Base-by-base conservation (phyloP, 2,329 filamentous ascomycete genomes). In the Annulohypoxylon truncatum region DNA sequence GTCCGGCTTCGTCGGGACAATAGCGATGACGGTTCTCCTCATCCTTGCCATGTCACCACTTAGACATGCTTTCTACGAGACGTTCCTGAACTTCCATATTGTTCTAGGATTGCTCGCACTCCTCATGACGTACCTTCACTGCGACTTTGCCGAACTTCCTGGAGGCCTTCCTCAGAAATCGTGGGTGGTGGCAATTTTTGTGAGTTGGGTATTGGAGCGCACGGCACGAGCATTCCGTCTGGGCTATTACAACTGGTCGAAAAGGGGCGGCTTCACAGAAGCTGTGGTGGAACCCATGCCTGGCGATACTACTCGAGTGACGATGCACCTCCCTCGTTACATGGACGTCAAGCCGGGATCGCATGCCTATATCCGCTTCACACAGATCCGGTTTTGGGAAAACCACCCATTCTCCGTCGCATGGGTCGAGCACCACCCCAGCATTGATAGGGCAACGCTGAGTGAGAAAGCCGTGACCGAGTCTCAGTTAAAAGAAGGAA, bases 51-150 rank as follows among this genome's bases (percentile, higher is more conserved):
- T 92, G 57, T 95, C 93, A 2, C 91, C 94, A 0, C 76, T 99
- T 54, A 90, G 96, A 66, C 95, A 97, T 79, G 94, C 94, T 38
- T 97, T 97, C 77, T 99, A 99, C 82, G 96, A 99, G 81, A 96
- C 93, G 0, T 99, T 99, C 81, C 86, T 98, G 73, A 93, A 92
- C 76, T 80, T 91, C 28, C 96, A 98, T 80, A 94, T 97, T 72
- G 78, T 92, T 35, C 81, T 97, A 53, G 93, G 90, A 38, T 78
- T 90, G 33, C 76, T 92, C 57, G 82, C 84, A 50, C 86, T 97
- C 53, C 83, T 87, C 61, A 90, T 89, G 73, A 89, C 94, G 7
- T 96, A 90, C 86, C 82, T 94, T 35, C 96, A 98, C 81, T 89
- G 93, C 73, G 83, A 87, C 46, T 82, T 92, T 8, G 87, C 92